Percentiles rank a stretch among this genome's conserved stretches.
Evolutionary conservation across 176 grass and related monocot genomes (phyloP).

Genomic region (Aegilops tauschii): DNA sequence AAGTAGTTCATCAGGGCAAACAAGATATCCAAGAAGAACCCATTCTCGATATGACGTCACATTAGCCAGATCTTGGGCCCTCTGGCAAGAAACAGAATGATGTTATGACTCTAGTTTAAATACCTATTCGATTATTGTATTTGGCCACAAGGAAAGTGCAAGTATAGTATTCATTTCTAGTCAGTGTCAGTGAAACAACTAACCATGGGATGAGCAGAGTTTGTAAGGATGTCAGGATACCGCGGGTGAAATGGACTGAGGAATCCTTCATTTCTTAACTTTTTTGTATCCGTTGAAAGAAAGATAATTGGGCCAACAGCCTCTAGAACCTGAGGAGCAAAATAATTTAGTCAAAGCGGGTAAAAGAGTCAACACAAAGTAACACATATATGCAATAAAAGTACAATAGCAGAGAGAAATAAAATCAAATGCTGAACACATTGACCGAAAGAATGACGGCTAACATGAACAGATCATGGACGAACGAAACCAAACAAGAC

Average conservation of each 20-base stretch:
- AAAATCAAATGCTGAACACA: not conserved
- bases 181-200: conserved; percentile 31
- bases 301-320: conserved; percentile 96
- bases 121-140: conserved; percentile 17
- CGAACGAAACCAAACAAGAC: not conserved
- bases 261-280: conserved; percentile 98
- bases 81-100: conserved; percentile 58
- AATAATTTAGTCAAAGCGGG: conserved; percentile 13
- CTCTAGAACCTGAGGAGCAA: conserved; percentile 78
- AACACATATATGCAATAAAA: conserved; percentile 16
- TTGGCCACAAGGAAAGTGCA: conserved; percentile 18
- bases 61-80: conserved; percentile 98
- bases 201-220: conserved; percentile 97
- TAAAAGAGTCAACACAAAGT: conserved; percentile 11
- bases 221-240: conserved; percentile 98
- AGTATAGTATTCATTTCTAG: conserved; percentile 1
- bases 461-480: not conserved
- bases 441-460: not conserved
- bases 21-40: conserved; percentile 95
- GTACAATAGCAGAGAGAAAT: not conserved
- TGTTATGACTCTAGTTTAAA: conserved; percentile 1
- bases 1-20: conserved; percentile 98
- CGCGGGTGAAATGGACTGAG: conserved; percentile 97
- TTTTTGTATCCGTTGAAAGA: conserved; percentile 98
- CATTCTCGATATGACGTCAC: conserved; percentile 96